Percentiles rank a stretch among this genome's conserved stretches.
These are phyloP conservation scores for Ophiostoma triangulosporum DNA, from an alignment of 2,329 filamentous ascomycete genomes.

Conservation along the genomic window DNA sequence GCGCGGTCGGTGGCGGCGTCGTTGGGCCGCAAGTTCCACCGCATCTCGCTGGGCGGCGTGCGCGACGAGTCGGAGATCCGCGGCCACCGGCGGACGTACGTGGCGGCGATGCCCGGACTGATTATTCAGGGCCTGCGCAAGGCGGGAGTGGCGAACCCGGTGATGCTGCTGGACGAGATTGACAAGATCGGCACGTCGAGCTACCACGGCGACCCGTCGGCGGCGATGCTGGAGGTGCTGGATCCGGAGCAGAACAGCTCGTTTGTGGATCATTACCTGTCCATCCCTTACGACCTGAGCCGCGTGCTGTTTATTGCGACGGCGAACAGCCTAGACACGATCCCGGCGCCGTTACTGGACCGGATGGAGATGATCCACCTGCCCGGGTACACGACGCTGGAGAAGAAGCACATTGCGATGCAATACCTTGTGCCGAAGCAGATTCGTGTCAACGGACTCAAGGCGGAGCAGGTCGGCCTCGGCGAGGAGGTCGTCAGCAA, in stretches of 20 bases:
- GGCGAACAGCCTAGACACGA: constrained; percentile 87
- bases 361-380: constrained; percentile 94
- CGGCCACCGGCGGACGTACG: constrained; percentile 88
- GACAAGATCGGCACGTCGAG: constrained; percentile 90
- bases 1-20: constrained; percentile 88
- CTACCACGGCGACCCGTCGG: constrained; percentile 88
- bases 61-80: constrained; percentile 94
- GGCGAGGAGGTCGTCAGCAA: constrained; percentile 79
- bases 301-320: constrained; percentile 97
- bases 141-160: constrained; percentile 87
- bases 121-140: constrained; percentile 91
- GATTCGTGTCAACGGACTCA: constrained; percentile 76
- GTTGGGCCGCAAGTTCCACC: constrained; percentile 87
- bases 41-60: constrained; percentile 90
- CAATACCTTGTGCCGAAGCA: constrained; percentile 95
- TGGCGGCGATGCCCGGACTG: constrained; percentile 95
- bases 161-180: constrained; percentile 92
- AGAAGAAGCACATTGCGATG: constrained; percentile 89
- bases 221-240: constrained; percentile 93
- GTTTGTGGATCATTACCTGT: constrained; percentile 93
- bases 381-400: constrained; percentile 88
- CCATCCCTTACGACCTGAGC: constrained; percentile 87
- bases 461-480: constrained; percentile 60
- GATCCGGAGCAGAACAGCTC: constrained; percentile 94
- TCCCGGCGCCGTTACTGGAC: constrained; percentile 84